Base-by-base conservation (phyloP, 805 yeast genomes). In the Metschnikowia kofuensis region DNA sequence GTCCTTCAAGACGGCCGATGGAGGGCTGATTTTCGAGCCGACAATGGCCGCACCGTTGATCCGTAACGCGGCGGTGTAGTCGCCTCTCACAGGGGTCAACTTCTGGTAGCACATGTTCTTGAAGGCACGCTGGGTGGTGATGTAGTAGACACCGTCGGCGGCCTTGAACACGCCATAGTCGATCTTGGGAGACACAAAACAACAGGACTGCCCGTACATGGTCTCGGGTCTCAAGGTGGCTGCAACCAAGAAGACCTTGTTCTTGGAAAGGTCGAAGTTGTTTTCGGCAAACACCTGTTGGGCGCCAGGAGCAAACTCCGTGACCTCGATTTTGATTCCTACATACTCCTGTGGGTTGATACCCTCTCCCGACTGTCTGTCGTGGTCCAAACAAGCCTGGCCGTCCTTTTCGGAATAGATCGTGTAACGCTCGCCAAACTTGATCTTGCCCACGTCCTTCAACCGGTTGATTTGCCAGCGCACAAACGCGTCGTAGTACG, bases 351-450 rank as follows among this genome's bases (percentile, higher is more conserved):
- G 98, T 38, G 99, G 97, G 58, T 85, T 80, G 39, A 94, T 94
- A 69, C 95, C 98, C 75, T 94, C 99, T 67, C 99, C 99, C 43
- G 92, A 82, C 70, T 81, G 87, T 78, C 99, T 85, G 72, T 94
- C 99, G 70, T 94, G 99, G 71, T 94, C 99, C 92, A 94, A 91
- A 78, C 99, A 94, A 36, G 99, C 95, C 77, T 94, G 99, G 56
- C 97, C 97, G 72, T 94, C 99, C 74, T 88, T 92, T 66, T 90
- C 96, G 38, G 98, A 91, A 74, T 89, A 94, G 63, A 94, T 89
- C 58, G 99, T 94, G 77, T 90, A 89, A 75, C 99, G 85, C 76
- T 92, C 96, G 70, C 99, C 99, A 60, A 94, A 94, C 76, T 92
- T 94, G 74, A 94, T 90, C 74, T 89, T 92, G 55, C 92, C 96